Percentiles rank a stretch among this genome's conserved stretches.
Conservation (phyloP, 495 filamentous ascomycete genomes). For the Cenococcum geophilum region DNA sequence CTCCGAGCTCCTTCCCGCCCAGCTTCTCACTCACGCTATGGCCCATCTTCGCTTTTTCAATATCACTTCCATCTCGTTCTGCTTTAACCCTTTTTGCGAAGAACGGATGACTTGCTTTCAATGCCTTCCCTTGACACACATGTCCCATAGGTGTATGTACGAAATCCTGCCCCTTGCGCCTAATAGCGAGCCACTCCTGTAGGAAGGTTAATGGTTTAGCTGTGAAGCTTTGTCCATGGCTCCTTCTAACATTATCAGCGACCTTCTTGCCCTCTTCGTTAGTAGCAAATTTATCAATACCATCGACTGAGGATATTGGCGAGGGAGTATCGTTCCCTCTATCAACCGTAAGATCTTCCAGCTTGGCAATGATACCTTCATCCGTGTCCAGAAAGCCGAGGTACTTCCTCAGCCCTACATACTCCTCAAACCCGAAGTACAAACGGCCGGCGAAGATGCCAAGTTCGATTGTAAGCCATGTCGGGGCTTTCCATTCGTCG, state of each 20-base stretch:
- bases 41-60: no score
- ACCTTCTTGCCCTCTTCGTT: background rate
- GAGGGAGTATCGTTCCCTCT: no score
- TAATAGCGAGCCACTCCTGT: background rate
- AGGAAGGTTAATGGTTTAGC: background rate
- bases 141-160: background rate
- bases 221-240: background rate
- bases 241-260: background rate
- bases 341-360: no score
- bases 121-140: background rate
- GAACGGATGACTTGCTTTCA: background rate
- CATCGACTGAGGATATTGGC: no score
- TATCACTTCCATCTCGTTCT: no score
- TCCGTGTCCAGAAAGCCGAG: slow-evolving; percentile 17
- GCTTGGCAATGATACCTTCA: no score
- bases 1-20: no score
- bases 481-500: slow-evolving; percentile 33
- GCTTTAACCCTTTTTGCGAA: no score
- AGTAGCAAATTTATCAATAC: background rate
- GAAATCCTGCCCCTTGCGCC: background rate
- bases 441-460: slow-evolving; percentile 52
- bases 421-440: slow-evolving; percentile 48
- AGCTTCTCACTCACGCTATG: no score
- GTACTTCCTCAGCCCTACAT: slow-evolving; percentile 29
- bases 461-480: slow-evolving; percentile 48